A percentile compares a stretch with the other conserved stretches of the same genome.
Evolutionary conservation across 768 basidiomycete genomes (phyloP).

Genomic region (Pleurotus cornucopiae): DNA sequence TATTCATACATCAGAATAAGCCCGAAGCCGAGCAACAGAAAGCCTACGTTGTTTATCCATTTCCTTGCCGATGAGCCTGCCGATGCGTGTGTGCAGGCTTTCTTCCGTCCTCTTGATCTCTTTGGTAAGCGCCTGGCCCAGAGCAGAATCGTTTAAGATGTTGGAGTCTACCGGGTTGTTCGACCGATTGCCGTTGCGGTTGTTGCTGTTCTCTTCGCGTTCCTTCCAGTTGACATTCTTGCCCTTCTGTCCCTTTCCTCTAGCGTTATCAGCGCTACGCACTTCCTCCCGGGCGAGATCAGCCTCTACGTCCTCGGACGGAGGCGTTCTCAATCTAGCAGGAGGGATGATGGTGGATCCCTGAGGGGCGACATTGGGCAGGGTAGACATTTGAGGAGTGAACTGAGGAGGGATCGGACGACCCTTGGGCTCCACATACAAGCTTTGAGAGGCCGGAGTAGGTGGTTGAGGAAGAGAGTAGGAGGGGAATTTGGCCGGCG

Average conservation of each 20-base stretch:
- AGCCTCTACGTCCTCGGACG: conserved; percentile 70
- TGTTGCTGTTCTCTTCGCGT: conserved; percentile 22
- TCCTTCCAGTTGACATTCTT: conserved; percentile 58
- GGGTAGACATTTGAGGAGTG: conserved; percentile 21
- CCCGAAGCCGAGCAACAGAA: background rate
- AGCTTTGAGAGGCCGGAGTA: conserved; percentile 11
- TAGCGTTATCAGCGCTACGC: conserved; percentile 40
- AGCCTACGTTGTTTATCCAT: conserved; percentile 85
- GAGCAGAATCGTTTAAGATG: conserved; percentile 45
- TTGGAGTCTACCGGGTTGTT: conserved; percentile 24
- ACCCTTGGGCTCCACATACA: conserved; percentile 17
- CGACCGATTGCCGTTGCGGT: conserved; percentile 35
- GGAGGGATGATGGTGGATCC: conserved; percentile 22
- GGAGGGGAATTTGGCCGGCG: conserved; percentile 60
- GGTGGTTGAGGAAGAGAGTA: conserved; percentile 30
- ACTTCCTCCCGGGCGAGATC: conserved; percentile 60
- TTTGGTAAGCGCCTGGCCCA: conserved; percentile 59
- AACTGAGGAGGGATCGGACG: conserved; percentile 21
- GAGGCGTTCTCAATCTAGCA: conserved; percentile 58
- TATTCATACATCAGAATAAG: background rate
- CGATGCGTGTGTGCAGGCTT: conserved; percentile 69
- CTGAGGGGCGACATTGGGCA: conserved; percentile 18
- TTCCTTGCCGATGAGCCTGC: conserved; percentile 78
- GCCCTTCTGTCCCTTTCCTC: conserved; percentile 36
- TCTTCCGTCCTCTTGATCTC: conserved; percentile 86